Evolutionary conservation across 75 land plant genomes (phyloP).

Genomic region (Adiantum capillusveneris): DNA sequence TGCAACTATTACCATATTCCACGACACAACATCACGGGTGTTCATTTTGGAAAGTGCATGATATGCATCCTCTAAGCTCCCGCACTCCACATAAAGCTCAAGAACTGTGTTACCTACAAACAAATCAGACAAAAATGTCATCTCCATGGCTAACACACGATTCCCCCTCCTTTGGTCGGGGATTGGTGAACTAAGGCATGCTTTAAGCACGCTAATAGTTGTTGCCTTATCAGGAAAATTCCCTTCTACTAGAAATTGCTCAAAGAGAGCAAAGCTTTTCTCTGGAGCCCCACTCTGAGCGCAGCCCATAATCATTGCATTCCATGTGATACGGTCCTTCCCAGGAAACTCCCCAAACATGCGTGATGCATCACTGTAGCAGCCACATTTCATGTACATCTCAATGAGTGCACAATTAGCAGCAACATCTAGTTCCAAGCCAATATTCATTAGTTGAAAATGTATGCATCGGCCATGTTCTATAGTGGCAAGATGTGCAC

Average conservation of each 20-base stretch:
- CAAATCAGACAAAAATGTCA: not conserved
- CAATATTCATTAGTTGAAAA: slow-evolving; percentile 6
- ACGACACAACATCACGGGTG: slow-evolving; percentile 7
- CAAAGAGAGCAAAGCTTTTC: not conserved
- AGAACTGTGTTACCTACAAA: not conserved
- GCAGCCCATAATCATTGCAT: slow-evolving; percentile 18
- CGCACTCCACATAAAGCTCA: slow-evolving; percentile 5
- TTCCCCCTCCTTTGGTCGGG: not conserved
- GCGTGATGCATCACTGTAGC: slow-evolving; percentile 7
- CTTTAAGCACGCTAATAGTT: not conserved
- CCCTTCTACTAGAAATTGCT: not conserved
- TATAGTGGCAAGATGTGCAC: not conserved
- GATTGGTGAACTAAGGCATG: not conserved
- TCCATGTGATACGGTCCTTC: slow-evolving; percentile 13
- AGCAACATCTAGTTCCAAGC: slow-evolving; percentile 4
- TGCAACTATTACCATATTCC: slow-evolving; percentile 3
- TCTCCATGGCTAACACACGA: slow-evolving; percentile 1
- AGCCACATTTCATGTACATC: slow-evolving; percentile 22
- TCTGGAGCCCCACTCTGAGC: not conserved
- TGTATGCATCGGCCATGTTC: slow-evolving; percentile 10
- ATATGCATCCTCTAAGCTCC: slow-evolving; percentile 10
- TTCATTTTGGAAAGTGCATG: not conserved
- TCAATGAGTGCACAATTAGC: slow-evolving; percentile 8
- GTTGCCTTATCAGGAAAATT: not conserved
- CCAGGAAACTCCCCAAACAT: slow-evolving; percentile 8